A percentile compares a stretch with the other conserved stretches of the same genome.
These are phyloP conservation scores for Cyamopsis tetragonoloba DNA, from an alignment of 306 rosid species.

Conservation along the genomic window DNA sequence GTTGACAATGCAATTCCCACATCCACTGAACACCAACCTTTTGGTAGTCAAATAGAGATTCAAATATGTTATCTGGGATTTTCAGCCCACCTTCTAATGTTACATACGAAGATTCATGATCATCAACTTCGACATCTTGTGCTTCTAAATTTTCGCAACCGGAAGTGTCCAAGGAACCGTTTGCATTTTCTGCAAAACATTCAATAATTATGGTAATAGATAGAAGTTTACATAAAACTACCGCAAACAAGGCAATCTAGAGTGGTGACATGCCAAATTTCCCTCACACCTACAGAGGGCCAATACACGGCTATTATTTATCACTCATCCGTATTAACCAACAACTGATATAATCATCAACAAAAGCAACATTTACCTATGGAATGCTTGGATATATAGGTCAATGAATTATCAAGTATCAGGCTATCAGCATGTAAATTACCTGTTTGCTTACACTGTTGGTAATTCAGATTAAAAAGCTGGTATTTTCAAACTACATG, in stretches of 20 bases:
- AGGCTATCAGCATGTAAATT: background rate
- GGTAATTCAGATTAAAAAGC: background rate
- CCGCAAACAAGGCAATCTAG: constrained; percentile 12
- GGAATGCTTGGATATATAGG: background rate
- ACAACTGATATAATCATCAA: background rate
- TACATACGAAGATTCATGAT: constrained; percentile 52
- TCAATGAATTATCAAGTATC: background rate
- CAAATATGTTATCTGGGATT: constrained; percentile 65
- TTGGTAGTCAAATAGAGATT: constrained; percentile 91
- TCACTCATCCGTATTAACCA: constrained; percentile 6
- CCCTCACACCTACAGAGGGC: background rate
- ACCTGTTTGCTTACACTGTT: background rate
- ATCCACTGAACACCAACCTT: constrained; percentile 97
- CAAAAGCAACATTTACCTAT: background rate
- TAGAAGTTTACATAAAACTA: background rate
- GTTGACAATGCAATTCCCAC: constrained; percentile 99
- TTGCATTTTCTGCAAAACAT: constrained; percentile 51
- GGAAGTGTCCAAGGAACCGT: constrained; percentile 39
- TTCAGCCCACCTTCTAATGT: constrained; percentile 89
- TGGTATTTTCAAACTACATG: constrained; percentile 7
- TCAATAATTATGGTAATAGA: constrained; percentile 2
- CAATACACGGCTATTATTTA: constrained; percentile 7
- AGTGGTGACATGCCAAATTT: constrained; percentile 6
- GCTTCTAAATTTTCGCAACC: constrained; percentile 53
- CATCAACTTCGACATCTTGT: constrained; percentile 48